Evolutionary conservation across 129 eudicot species (phyloP).

Genomic region (Heracleum sosnowskyi): DNA sequence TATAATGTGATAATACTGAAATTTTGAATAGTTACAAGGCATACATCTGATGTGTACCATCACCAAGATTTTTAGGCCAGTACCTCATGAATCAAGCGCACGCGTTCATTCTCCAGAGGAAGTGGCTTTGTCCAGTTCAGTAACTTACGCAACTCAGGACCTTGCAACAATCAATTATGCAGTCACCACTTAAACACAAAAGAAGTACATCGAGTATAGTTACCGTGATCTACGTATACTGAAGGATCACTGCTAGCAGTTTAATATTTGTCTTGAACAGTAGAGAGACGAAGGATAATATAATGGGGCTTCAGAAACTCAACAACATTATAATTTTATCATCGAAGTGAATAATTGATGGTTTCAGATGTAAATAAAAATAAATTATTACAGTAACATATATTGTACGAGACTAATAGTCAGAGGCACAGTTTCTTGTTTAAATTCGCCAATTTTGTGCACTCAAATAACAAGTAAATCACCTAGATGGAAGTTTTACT

Average conservation of each 20-base stretch:
- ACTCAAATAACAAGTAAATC: neutral
- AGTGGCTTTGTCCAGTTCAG: constrained; percentile 90
- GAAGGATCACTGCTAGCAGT: neutral
- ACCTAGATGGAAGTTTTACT: neutral
- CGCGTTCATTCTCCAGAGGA: constrained; percentile 91
- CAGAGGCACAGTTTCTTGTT: neutral
- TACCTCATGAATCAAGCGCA: constrained; percentile 85
- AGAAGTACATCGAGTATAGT: neutral
- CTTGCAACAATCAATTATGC: constrained; percentile 38
- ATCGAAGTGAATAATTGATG: neutral
- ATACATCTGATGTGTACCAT: neutral
- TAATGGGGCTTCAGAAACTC: neutral
- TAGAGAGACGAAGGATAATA: neutral
- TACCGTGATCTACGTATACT: neutral
- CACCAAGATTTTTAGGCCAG: neutral
- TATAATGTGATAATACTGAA: neutral
- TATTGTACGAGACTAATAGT: neutral
- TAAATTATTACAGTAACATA: neutral
- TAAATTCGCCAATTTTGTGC: neutral
- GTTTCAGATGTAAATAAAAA: neutral
- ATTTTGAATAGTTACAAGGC: constrained; percentile 6
- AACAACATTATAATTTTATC: neutral
- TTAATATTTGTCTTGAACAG: neutral
- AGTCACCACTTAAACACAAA: neutral
- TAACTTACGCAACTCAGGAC: constrained; percentile 69